Evolutionary conservation across 805 yeast genomes (phyloP), one percentile per base, ranked within the genome.

Genomic region (Wickerhamomyces queroliae): DNA sequence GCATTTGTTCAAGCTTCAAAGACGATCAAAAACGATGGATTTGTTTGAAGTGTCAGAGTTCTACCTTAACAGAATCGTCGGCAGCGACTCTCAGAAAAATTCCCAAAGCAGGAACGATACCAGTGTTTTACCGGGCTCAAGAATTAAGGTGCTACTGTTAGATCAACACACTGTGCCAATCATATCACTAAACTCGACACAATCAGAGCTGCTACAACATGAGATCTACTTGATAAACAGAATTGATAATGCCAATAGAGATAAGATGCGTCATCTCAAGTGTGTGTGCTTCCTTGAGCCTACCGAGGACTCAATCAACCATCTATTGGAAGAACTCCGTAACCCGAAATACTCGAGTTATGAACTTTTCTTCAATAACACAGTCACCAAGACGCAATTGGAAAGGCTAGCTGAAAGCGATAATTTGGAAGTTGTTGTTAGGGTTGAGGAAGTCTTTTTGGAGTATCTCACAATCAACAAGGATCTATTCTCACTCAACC

Each of bases 331-430:
- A 20, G 99, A 93, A 59, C 64, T 93, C 38, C 63, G 74, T 27
- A 68, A 69, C 41, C 99, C 99, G 0, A 88, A 80, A 50, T 93
- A 89, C 63, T 76, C 80, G 26, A 71, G 69, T 26, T 93, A 93
- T 61, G 81, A 82, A 52, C 58, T 93, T 16, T 87, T 71, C 52
- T 88, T 91, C 68, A 83, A 78, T 56, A 89, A 89, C 57, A 67
- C 78, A 13, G 72, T 90, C 23, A 70, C 78, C 37, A 93, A 91
- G 62, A 68, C 80, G 20, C 84, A 86, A 46, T 60, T 93, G 49
- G 99, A 93, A 57, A 70, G 85, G 37, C 57, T 93, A 35, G 98
- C 99, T 0, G 96, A 88, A 59, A 75, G 86, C 3, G 99, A 93
- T 59, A 93, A 86, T 54, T 69, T 80, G 52, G 98, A 91, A 56